Evolutionary conservation across 2,329 filamentous ascomycete species (phyloP).

Genomic region (Amesomyces nigricolor): DNA sequence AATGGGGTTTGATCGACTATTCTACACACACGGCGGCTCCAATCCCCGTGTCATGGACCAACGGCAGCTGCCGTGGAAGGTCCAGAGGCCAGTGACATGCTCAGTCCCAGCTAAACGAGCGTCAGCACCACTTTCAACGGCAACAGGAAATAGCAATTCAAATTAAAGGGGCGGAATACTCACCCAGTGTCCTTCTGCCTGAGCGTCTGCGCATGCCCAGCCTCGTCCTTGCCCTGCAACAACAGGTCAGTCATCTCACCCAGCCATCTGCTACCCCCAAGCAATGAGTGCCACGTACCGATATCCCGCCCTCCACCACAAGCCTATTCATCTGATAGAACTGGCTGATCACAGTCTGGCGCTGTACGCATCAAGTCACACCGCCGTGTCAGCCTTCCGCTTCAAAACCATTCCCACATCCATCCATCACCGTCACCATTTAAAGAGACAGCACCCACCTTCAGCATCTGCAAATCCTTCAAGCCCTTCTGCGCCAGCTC

Average conservation of each 20-base stretch:
- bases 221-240: slow-evolving; percentile 62
- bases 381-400: background rate
- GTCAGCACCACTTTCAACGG: background rate
- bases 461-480: slow-evolving; percentile 80
- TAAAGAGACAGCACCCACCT: slow-evolving; percentile 53
- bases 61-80: background rate
- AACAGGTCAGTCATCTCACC: slow-evolving; percentile 10
- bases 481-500: slow-evolving; percentile 84
- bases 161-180: slow-evolving; percentile 29
- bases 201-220: slow-evolving; percentile 59
- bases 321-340: slow-evolving; percentile 90
- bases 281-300: slow-evolving; percentile 46
- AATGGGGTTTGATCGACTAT: too few relatives aligned
- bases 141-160: background rate
- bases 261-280: background rate
- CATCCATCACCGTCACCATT: background rate
- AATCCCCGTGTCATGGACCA: background rate
- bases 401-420: too few relatives aligned
- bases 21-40: slow-evolving; percentile 1
- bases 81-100: background rate
- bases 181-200: slow-evolving; percentile 77
- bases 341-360: slow-evolving; percentile 90
- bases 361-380: slow-evolving; percentile 45
- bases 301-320: slow-evolving; percentile 84
- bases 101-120: slow-evolving; percentile 16